phyloP scores from a whole-genome alignment of 345 rosid genomes.

The Corymbia maculata region DNA sequence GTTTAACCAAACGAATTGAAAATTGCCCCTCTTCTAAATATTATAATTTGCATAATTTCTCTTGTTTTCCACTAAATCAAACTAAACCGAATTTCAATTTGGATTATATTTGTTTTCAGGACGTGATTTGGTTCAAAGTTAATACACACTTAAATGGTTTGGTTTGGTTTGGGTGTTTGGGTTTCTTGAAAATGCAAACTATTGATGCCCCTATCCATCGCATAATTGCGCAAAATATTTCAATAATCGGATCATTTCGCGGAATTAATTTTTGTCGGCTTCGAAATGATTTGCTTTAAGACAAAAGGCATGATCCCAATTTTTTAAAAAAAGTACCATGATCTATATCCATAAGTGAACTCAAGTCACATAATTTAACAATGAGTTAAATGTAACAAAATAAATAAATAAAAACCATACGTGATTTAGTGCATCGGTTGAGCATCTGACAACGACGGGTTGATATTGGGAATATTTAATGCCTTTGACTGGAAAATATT shows the following conservation, averaged over 20 bases:
- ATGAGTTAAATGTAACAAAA: neutral
- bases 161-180: accelerated
- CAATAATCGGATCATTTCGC: neutral
- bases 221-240: neutral
- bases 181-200: accelerated
- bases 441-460: neutral
- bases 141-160: neutral
- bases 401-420: neutral
- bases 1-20: too few relatives aligned
- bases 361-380: neutral
- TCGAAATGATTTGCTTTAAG: neutral
- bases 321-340: neutral
- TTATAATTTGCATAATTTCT: too few relatives aligned
- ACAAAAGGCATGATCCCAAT: neutral
- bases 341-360: neutral
- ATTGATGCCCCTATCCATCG: neutral
- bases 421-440: neutral
- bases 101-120: neutral
- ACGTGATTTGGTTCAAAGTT: too few relatives aligned
- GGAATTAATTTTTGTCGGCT: neutral
- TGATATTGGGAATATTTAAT: neutral
- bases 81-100: accelerated
- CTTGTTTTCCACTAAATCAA: too few relatives aligned
- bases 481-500: neutral
- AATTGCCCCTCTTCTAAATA: neutral